Percentiles rank a stretch among this genome's conserved stretches.
Evolutionary conservation across 1,139 yeast species (phyloP).

Genomic region (Geotrichum candidum): DNA sequence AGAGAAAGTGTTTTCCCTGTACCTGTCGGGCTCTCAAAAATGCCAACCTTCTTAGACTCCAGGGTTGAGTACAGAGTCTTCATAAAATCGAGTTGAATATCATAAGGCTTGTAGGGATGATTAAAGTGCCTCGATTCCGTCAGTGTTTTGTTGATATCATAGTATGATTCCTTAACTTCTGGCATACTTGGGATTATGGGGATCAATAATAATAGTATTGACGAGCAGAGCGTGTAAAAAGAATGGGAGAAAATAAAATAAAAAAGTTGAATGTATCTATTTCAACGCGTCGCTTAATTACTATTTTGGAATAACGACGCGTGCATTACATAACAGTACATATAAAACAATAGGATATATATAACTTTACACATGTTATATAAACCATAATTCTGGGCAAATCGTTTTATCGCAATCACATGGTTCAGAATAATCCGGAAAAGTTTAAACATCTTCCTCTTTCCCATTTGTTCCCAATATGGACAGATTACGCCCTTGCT

Average conservation of each 20-base stretch:
- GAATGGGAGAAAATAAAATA: neutral
- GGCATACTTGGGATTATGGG: neutral
- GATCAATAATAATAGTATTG: neutral
- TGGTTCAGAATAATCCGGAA: neutral
- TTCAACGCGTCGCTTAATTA: too few species aligned
- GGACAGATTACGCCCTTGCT: neutral
- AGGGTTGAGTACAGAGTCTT: constrained; percentile 60
- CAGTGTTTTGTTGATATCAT: neutral
- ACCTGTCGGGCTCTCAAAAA: constrained; percentile 94
- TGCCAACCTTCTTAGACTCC: constrained; percentile 58
- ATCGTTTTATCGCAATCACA: neutral
- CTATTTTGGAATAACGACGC: too few species aligned
- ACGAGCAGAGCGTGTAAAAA: neutral
- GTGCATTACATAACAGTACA: too few species aligned
- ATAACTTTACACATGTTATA: too few species aligned
- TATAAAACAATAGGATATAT: too few species aligned
- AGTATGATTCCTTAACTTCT: neutral
- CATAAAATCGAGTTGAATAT: constrained; percentile 76
- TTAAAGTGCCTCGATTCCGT: constrained; percentile 35
- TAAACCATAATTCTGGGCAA: neutral
- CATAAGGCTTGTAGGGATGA: constrained; percentile 81
- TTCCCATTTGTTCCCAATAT: neutral
- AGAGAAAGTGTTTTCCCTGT: constrained; percentile 87
- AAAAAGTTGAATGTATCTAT: neutral
- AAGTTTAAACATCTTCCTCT: neutral